Conservation (phyloP, 352 stramenopile genomes). For the Phytophthora litchii region DNA sequence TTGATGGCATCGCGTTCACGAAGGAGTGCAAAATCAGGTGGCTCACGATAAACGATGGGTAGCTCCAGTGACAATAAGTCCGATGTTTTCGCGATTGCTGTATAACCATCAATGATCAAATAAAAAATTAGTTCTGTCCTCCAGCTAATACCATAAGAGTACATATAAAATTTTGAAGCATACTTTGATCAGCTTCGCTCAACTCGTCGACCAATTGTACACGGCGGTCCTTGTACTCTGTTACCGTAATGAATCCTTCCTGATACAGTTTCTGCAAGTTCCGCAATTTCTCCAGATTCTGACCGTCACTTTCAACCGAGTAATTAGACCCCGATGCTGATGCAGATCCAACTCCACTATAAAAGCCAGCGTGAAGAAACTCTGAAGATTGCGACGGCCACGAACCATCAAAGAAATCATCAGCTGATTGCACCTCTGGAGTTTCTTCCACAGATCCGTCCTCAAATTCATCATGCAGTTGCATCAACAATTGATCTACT, state of each 20-base stretch:
- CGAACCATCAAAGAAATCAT: slow-evolving; percentile 30
- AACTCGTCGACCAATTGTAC: slow-evolving; percentile 71
- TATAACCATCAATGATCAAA: slow-evolving; percentile 2
- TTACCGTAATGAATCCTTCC: slow-evolving; percentile 84
- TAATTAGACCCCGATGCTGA: slow-evolving; percentile 13
- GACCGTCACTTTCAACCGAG: slow-evolving; percentile 40
- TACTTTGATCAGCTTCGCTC: slow-evolving; percentile 62
- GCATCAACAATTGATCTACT: slow-evolving; percentile 18
- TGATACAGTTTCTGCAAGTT: slow-evolving; percentile 79
- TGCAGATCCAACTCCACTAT: slow-evolving; percentile 1
- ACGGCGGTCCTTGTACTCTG: slow-evolving; percentile 74
- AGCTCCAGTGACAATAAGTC: slow-evolving; percentile 59
- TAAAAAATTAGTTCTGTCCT: slow-evolving; percentile 13
- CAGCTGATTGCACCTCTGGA: slow-evolving; percentile 7
- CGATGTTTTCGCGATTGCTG: slow-evolving; percentile 64
- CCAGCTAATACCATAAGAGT: background rate
- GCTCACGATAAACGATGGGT: slow-evolving; percentile 65
- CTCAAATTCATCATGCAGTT: slow-evolving; percentile 25
- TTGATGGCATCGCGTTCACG: slow-evolving; percentile 78
- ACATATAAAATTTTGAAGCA: slow-evolving; percentile 16
- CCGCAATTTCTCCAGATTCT: slow-evolving; percentile 63
- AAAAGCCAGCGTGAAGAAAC: background rate
- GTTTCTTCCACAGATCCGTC: slow-evolving; percentile 12
- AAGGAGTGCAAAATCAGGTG: slow-evolving; percentile 65
- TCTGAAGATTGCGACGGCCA: slow-evolving; percentile 18